A percentile compares a stretch with the other conserved stretches of the same genome.
These are phyloP conservation scores for Hansfordia pulvinata DNA, from an alignment of 2,329 filamentous ascomycete species.

Conservation along the genomic window DNA sequence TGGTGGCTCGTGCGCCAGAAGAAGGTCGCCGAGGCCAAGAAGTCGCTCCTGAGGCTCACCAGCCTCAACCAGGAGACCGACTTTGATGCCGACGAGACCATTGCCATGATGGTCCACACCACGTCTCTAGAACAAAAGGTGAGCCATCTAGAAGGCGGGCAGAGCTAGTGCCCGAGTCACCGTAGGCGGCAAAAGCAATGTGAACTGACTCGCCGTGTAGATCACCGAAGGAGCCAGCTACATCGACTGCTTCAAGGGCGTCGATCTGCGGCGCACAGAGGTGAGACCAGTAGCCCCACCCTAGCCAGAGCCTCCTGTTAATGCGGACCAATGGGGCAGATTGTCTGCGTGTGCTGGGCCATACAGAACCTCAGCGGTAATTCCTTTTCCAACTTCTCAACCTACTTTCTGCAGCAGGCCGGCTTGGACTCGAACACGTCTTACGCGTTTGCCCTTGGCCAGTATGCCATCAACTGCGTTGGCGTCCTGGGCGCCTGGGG, in stretches of 20 bases:
- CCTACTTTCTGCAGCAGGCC: constrained; percentile 46
- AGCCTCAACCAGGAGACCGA: constrained; percentile 48
- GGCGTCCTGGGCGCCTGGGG: constrained; percentile 74
- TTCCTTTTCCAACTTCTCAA: constrained; percentile 52
- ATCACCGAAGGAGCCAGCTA: constrained; percentile 65
- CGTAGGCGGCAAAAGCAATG: no score
- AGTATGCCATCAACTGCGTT: constrained; percentile 61
- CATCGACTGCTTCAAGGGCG: constrained; percentile 71
- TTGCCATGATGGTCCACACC: constrained; percentile 88
- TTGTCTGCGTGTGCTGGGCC: constrained; percentile 50
- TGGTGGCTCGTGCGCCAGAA: constrained; percentile 66
- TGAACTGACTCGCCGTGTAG: constrained; percentile 16
- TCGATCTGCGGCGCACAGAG: constrained; percentile 66
- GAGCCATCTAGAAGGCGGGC: no score
- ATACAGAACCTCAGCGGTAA: constrained; percentile 52
- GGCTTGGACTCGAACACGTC: constrained; percentile 36
- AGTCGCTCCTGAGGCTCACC: constrained; percentile 50
- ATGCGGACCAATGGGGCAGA: constrained; percentile 25
- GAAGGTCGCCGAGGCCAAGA: constrained; percentile 50
- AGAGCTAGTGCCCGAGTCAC: no score
- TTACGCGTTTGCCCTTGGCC: constrained; percentile 48
- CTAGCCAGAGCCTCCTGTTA: constrained; percentile 1
- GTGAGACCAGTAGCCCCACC: constrained; percentile 23
- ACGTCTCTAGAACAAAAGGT: constrained; percentile 60
- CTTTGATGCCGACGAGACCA: constrained; percentile 71